Conservation (phyloP, 768 basidiomycete species). For the Termitomyces sp. region DNA sequence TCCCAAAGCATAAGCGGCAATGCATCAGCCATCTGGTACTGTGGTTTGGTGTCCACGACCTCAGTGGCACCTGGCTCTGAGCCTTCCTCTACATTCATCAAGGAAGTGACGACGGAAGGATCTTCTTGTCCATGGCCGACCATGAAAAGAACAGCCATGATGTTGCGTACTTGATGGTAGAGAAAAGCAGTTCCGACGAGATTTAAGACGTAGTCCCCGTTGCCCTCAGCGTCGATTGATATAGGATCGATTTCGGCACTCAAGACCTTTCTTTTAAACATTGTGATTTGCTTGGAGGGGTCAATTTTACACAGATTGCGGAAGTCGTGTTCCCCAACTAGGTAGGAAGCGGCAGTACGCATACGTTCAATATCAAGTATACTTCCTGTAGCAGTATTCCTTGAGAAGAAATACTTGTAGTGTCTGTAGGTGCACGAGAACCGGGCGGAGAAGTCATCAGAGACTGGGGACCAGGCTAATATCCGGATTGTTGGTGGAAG, state of each 20-base stretch:
- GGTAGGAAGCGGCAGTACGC: conserved; percentile 64
- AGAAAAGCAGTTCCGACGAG: conserved; percentile 86
- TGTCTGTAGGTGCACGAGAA: conserved; percentile 85
- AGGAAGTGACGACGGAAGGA: conserved; percentile 62
- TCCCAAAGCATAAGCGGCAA: conserved; percentile 92
- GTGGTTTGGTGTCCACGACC: conserved; percentile 71
- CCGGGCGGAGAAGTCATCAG: conserved; percentile 77
- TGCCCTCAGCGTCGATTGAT: conserved; percentile 22
- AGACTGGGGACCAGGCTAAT: conserved; percentile 91
- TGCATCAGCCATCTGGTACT: conserved; percentile 92
- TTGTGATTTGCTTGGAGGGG: conserved; percentile 84
- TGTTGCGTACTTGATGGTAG: conserved; percentile 95
- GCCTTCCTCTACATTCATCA: conserved; percentile 68
- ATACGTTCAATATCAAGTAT: conserved; percentile 71
- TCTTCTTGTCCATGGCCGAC: conserved; percentile 79
- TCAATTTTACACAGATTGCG: conserved; percentile 95
- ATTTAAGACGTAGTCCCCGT: conserved; percentile 68
- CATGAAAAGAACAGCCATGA: conserved; percentile 89
- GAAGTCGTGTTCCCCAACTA: conserved; percentile 93
- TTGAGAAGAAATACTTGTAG: conserved; percentile 96
- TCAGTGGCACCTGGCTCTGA: conserved; percentile 37
- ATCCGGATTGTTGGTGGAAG: conserved; percentile 89
- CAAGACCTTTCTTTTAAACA: conserved; percentile 67
- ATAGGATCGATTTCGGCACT: conserved; percentile 61
- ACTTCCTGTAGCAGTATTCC: conserved; percentile 27